These are phyloP conservation scores for Panellus pusillus DNA, from an alignment of 768 basidiomycete species.

Conservation along the genomic window DNA sequence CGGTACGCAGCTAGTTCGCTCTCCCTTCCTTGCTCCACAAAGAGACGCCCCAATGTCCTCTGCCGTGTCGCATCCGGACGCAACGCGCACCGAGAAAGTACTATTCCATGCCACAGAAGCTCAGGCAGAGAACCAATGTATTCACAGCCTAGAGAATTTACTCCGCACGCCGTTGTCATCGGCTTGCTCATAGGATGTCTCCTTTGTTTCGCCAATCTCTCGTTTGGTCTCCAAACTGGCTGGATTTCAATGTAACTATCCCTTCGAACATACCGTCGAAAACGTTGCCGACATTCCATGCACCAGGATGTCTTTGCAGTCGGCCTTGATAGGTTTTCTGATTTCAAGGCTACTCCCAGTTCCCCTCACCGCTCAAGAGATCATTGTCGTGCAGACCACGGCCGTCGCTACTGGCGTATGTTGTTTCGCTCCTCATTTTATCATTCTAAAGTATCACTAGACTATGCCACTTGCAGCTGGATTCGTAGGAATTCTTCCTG, in stretches of 20 bases:
- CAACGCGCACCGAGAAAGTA: too few species aligned
- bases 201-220: constrained; percentile 91
- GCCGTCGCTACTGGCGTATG: constrained; percentile 84
- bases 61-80: too few species aligned
- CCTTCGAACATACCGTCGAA: not conserved
- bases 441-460: not conserved
- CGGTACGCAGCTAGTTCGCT: too few species aligned
- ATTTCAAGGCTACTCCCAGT: constrained; percentile 71
- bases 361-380: constrained; percentile 86
- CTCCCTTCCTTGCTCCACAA: too few species aligned
- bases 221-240: constrained; percentile 84
- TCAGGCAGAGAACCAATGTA: not conserved
- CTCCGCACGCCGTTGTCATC: constrained; percentile 60
- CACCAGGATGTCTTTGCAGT: constrained; percentile 91
- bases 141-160: constrained; percentile 23
- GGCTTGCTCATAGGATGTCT: constrained; percentile 85
- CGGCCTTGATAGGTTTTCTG: constrained; percentile 88
- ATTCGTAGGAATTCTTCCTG: constrained; percentile 93
- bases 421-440: not conserved
- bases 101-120: too few species aligned
- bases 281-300: not conserved
- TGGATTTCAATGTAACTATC: constrained; percentile 80
- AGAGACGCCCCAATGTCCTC: too few species aligned
- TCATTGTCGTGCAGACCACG: constrained; percentile 92
- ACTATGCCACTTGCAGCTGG: constrained; percentile 83